Evolutionary conservation across 2,329 filamentous ascomycete species (phyloP).

Genomic region (Hypoxylon sp.): DNA sequence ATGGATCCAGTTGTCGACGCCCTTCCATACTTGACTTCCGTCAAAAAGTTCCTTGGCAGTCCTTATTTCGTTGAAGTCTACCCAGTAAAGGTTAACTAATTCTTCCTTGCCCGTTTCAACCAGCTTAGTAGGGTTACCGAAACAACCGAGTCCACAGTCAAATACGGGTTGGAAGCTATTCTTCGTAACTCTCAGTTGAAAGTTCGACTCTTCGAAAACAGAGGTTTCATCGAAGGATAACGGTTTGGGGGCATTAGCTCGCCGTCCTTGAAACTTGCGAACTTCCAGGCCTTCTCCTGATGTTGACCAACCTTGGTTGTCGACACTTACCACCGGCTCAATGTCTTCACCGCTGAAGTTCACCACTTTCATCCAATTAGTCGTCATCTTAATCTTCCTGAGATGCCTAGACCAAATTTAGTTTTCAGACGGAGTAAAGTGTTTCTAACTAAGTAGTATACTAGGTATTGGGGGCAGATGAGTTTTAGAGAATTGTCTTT

Average conservation of each 20-base stretch:
- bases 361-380: neutral
- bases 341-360: constrained; percentile 13
- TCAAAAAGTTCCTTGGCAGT: constrained; percentile 26
- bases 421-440: neutral
- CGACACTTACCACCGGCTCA: neutral
- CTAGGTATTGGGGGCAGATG: neutral
- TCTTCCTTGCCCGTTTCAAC: constrained; percentile 33
- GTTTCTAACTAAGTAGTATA: neutral
- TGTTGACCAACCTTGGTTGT: constrained; percentile 35
- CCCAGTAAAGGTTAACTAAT: constrained; percentile 1
- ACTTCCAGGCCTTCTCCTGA: constrained; percentile 11
- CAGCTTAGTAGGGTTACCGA: constrained; percentile 31
- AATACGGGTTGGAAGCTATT: constrained; percentile 20
- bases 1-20: constrained; percentile 30
- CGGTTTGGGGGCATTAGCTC: constrained; percentile 9
- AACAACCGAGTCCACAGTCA: constrained; percentile 44
- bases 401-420: neutral
- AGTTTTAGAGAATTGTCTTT: neutral
- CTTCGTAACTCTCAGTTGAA: neutral
- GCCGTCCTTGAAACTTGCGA: constrained; percentile 21
- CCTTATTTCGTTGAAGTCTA: constrained; percentile 21
- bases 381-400: neutral
- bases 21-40: constrained; percentile 5
- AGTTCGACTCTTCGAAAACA: constrained; percentile 14
- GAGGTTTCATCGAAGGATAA: neutral